Evolutionary conservation across 352 stramenopile genomes (phyloP), one percentile per base, ranked within the genome.

Genomic region (Plasmopara halstedii): DNA sequence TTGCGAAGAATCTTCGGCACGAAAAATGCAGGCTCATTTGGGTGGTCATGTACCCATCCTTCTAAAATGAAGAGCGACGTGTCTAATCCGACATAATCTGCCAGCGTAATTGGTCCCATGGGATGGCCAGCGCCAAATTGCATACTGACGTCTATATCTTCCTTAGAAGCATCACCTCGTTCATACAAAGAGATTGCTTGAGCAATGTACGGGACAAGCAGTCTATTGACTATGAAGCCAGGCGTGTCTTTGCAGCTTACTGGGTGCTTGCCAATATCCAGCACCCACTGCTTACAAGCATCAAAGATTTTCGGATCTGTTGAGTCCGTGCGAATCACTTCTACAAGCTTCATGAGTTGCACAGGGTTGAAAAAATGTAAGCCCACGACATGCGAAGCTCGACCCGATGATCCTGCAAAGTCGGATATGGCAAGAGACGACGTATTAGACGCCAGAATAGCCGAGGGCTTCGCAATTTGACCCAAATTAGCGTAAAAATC

Each of bases 341-440:
- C 96, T 9, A 98, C 94, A 17, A 99, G 79, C 78, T 94, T 94
- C 87, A 97, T 95, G 22, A 96, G 63, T 44, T 91, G 80, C 43
- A 98, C 90, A 0, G 95, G 95, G 66, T 98, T 99, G 77, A 99
- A 99, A 67, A 98, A 99, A 64, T 99, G 96, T n/a, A 99, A 71
- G 3, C 96, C 94, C 0, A 98, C 85, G 57, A 98, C 95, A 31
- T 95, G 85, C 17, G 91, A 67, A 4, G 95, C 73, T 29, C 95
- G 71, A 23, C 90, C 91, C 4, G 86, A 97, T 37, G 91, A 88
- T 7, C 76, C 71, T 23, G 94, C 93, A 78, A 99, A 98, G 74
- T 98, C 86, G 18, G 84, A 88, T 46, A 98, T 97, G 39, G 77
- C 79, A 27, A 95, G 64, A 23, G 84, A 98, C 41, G 84, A 97